Conservation (phyloP, 2,329 filamentous ascomycete species). For the Bipolaris victoriae region DNA sequence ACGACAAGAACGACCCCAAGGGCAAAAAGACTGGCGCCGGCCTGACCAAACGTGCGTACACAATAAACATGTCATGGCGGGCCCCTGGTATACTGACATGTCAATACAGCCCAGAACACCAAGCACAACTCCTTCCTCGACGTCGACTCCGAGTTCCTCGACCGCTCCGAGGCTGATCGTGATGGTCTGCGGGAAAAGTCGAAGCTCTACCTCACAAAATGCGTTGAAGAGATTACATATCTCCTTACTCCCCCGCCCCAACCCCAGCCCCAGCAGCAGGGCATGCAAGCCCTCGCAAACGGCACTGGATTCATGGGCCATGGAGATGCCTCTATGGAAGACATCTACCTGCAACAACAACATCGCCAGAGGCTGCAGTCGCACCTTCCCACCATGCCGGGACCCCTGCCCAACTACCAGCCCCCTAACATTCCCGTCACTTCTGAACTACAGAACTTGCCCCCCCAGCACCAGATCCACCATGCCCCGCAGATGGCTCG, state of each 20-base stretch:
- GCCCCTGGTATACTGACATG: constrained; percentile 24
- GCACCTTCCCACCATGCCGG: constrained; percentile 46
- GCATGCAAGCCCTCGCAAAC: constrained; percentile 45
- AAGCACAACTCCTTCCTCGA: constrained; percentile 60
- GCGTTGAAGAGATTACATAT: constrained; percentile 71
- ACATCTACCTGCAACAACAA: constrained; percentile 65
- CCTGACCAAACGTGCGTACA: constrained; percentile 36
- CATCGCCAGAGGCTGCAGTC: constrained; percentile 61
- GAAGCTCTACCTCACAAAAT: constrained; percentile 67
- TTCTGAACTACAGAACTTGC: constrained; percentile 51
- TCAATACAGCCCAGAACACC: constrained; percentile 53
- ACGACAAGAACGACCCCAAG: constrained; percentile 43
- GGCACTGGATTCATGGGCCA: constrained; percentile 53
- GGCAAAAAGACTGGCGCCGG: constrained; percentile 40
- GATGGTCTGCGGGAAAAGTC: constrained; percentile 68
- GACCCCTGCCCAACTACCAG: constrained; percentile 66
- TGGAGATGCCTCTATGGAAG: constrained; percentile 64
- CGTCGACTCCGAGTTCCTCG: constrained; percentile 51
- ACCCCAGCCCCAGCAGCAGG: constrained; percentile 59
- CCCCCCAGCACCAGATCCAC: constrained; percentile 47
- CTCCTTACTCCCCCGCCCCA: constrained; percentile 70
- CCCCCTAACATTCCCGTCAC: constrained; percentile 55
- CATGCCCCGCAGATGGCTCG: constrained; percentile 54
- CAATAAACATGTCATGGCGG: neutral
- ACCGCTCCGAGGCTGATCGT: constrained; percentile 58